Evolutionary conservation across 768 basidiomycete species (phyloP), one percentile per base, ranked within the genome.

Genomic region (Goffeauzyma gilvescens): DNA sequence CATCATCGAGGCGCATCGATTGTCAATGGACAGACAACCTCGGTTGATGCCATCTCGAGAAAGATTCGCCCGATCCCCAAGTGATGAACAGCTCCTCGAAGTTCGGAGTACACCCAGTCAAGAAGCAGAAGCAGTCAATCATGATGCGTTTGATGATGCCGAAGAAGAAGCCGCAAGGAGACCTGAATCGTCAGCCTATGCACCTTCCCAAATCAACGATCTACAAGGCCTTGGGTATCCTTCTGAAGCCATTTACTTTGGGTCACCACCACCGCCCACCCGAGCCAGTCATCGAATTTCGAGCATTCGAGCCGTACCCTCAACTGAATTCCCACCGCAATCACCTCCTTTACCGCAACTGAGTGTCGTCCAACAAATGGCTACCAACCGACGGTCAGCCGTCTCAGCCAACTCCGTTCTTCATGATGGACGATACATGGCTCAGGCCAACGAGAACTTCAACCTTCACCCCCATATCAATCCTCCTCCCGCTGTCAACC

Each of bases 341-440:
- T 61, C 59, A 17, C 59, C 62, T 7, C 58, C 62, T 42, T 33
- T 63, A 21, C 62, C 62, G 10, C 53, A 53, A 24, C 53, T 63
- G 10, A 58, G 62, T 31, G 52, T 49, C 13, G 53, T 63, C 37
- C 48, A 53, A 28, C 48, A 55, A n/a, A 52, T 35, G 36, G 9
- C 51, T 36, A 5, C 45, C 42, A 21, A 50, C 44, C 21, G 39
- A 18, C 42, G 46, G 12, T 44, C 44, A 9, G 31, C 46, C 2
- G 51, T 52, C 5, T 42, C 42, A 6, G 21, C 42, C 13, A 33
- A 18, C 3, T 23, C 33, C 15, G 42, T 34, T 6, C 25, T 38
- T 13, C 25, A 30, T 3, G 59, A 61, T 35, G 62, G 62, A 6
- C 41, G 56, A 38, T 50, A 59, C 14, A 42, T 50, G 5, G 62